Evolutionary conservation across 768 basidiomycete species (phyloP), one percentile per base, ranked within the genome.

Genomic region (Podaxis sp.): DNA sequence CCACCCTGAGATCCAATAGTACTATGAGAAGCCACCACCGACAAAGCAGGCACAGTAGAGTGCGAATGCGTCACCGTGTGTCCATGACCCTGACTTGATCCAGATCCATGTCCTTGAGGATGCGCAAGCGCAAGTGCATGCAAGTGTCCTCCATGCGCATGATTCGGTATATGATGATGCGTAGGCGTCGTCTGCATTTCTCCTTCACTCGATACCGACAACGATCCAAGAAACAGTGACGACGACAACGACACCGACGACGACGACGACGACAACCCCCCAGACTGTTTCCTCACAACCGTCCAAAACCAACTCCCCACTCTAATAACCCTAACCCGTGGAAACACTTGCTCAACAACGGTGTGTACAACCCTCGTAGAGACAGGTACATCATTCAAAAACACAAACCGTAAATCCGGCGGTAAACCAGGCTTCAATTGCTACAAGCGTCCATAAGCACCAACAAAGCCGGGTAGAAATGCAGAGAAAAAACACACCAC

Each of bases 401-500:
- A 82, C 28, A 88, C 74, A 68, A 84, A 88, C 35, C 77, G 75
- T 57, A 89, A 69, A 37, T 68, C 61, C 0, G 79, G 78, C 0
- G 87, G 86, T 28, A 88, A 70, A 0, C 86, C 86, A 3, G 78
- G 69, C 23, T 83, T 81, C 7, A 89, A 70, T 81, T 87, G 86
- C 85, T 87, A 61, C n/a, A 50, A 27, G 37, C 21, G 51, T 28
- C 13, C 4, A 25, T 57, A 52, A 35, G 52, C 28, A 5, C 10
- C 13, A 62, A 55, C 36, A 18, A 18, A 6, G 21, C 27, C 36
- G 21, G 28, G 11, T 23, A 18, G 44, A n/a, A 47, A 11, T 18
- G 21, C 0, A 3, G 23, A 50, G 57, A 42, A 25, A 47, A 28
- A 47, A 7, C 66, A 40, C 28, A 55, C 55, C 16, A 9, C 18